Percentiles rank a stretch among this genome's conserved stretches.
Conservation (phyloP, 192 early-diverging fungal genomes). For the Coemansia sp. region DNA sequence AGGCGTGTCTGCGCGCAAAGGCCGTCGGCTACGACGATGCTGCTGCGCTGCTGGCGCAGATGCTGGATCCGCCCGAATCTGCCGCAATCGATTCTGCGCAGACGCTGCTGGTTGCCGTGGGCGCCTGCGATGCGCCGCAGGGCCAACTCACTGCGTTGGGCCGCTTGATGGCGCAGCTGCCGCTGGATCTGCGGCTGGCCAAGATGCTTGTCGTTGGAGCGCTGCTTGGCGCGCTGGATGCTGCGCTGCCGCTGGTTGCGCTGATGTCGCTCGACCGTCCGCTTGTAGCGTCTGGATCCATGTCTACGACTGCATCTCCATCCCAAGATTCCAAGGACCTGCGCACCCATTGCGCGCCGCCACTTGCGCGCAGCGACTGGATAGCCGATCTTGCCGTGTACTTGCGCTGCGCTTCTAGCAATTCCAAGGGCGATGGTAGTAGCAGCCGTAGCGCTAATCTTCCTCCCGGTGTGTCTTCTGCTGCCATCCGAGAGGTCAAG, state of each 20-base stretch:
- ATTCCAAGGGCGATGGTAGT: too few relatives aligned
- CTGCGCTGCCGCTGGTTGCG: constrained; percentile 67
- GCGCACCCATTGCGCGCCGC: not conserved
- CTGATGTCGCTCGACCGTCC: constrained; percentile 53
- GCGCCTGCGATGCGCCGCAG: constrained; percentile 54
- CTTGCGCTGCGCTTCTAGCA: not conserved
- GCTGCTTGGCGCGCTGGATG: constrained; percentile 71
- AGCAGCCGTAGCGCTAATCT: too few relatives aligned
- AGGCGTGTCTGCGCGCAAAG: constrained; percentile 73
- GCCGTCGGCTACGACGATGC: constrained; percentile 66
- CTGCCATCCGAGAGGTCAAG: constrained; percentile 63
- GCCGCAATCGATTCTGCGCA: constrained; percentile 60
- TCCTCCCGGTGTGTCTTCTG: constrained; percentile 55
- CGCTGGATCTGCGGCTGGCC: constrained; percentile 75
- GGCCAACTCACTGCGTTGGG: constrained; percentile 71
- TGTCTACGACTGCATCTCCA: constrained; percentile 42
- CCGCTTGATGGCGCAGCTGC: constrained; percentile 66
- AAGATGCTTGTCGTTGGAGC: constrained; percentile 78
- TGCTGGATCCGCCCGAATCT: constrained; percentile 68
- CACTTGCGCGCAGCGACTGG: constrained; percentile 60
- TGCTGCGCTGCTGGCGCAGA: constrained; percentile 54
- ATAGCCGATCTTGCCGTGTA: constrained; percentile 62
- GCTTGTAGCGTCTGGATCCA: constrained; percentile 2
- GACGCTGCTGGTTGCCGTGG: constrained; percentile 59
- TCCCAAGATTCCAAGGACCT: not conserved